These are phyloP conservation scores for Phylloporus sp. DNA, from an alignment of 768 basidiomycete species.

Conservation along the genomic window DNA sequence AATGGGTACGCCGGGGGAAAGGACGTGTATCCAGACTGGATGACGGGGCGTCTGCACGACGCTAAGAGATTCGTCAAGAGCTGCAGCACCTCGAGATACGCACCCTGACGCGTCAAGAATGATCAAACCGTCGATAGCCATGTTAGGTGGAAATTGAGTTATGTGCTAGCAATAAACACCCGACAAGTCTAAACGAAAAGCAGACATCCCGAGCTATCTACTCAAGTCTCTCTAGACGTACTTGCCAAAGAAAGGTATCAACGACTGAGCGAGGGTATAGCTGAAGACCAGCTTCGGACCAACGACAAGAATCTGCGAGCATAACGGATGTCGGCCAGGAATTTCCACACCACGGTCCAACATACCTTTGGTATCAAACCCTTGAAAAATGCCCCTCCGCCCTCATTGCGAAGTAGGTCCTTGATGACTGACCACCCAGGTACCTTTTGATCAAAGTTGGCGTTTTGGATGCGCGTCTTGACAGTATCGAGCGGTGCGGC, in stretches of 20 bases:
- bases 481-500: slow-evolving; percentile 94
- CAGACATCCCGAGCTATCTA: background rate
- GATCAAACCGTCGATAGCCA: slow-evolving; percentile 81
- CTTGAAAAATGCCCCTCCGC: slow-evolving; percentile 84
- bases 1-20: slow-evolving; percentile 74
- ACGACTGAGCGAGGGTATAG: slow-evolving; percentile 92
- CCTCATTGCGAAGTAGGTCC: slow-evolving; percentile 86
- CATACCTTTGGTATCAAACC: slow-evolving; percentile 91
- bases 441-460: slow-evolving; percentile 88
- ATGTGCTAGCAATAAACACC: slow-evolving; percentile 8
- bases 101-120: slow-evolving; percentile 72
- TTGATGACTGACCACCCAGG: slow-evolving; percentile 74
- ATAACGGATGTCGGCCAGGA: slow-evolving; percentile 7
- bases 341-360: slow-evolving; percentile 8
- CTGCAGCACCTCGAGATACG: slow-evolving; percentile 24
- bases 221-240: slow-evolving; percentile 51
- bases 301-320: slow-evolving; percentile 78
- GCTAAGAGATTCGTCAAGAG: slow-evolving; percentile 2
- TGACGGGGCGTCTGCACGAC: slow-evolving; percentile 61
- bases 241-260: slow-evolving; percentile 88
- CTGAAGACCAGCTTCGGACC: slow-evolving; percentile 98
- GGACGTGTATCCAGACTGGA: slow-evolving; percentile 85
- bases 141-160: slow-evolving; percentile 30
- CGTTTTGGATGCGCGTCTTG: slow-evolving; percentile 98
- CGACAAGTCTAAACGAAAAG: slow-evolving; percentile 8